Conservation (phyloP, 1,284 basidiomycete species). For the Tilletia caries region DNA sequence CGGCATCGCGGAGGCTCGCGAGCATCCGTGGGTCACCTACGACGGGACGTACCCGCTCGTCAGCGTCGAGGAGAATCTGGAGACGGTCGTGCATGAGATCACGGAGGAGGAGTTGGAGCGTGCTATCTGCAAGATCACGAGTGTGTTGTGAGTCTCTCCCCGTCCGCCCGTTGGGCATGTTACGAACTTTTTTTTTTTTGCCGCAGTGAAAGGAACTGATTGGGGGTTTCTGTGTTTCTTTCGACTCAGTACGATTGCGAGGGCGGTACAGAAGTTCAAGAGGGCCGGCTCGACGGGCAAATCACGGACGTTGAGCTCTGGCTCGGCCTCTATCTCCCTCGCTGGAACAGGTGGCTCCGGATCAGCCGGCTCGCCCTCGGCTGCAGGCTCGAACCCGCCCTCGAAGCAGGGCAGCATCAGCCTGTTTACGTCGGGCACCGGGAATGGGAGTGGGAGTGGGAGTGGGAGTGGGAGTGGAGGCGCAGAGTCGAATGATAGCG, state of each 20-base stretch:
- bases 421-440: too few relatives aligned
- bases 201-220: too few relatives aligned
- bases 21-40: slow-evolving; percentile 42
- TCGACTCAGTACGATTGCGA: slow-evolving; percentile 36
- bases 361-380: too few relatives aligned
- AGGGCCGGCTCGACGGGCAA: slow-evolving; percentile 11
- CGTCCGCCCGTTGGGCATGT: too few relatives aligned
- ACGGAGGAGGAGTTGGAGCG: slow-evolving; percentile 50
- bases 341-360: too few relatives aligned
- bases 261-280: slow-evolving; percentile 51
- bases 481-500: too few relatives aligned
- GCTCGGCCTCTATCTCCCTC: background rate
- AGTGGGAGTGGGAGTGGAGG: too few relatives aligned
- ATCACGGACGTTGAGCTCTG: background rate
- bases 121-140: slow-evolving; percentile 47
- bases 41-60: slow-evolving; percentile 30
- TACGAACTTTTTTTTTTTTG: background rate
- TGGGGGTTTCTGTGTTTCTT: background rate
- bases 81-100: slow-evolving; percentile 38
- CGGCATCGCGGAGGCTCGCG: slow-evolving; percentile 34
- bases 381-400: background rate
- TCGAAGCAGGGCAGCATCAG: background rate
- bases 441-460: too few relatives aligned
- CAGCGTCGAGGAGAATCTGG: slow-evolving; percentile 36
- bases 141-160: slow-evolving; percentile 47